These are phyloP conservation scores for Diphasiastrum complanatum DNA, from an alignment of 83 land plant genomes.

Conservation along the genomic window DNA sequence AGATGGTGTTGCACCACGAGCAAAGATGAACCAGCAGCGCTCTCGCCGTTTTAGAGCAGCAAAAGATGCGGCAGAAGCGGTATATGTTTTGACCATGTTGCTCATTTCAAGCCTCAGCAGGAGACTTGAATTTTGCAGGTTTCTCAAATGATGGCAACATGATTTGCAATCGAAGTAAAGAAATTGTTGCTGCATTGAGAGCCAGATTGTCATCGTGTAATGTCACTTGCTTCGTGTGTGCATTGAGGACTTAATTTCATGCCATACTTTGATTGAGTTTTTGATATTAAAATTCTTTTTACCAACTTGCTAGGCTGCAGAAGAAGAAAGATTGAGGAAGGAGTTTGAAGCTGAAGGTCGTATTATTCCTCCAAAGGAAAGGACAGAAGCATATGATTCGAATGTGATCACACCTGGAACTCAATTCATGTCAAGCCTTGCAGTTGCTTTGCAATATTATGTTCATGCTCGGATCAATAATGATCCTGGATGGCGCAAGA, in stretches of 20 bases:
- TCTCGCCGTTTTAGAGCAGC: constrained; percentile 92
- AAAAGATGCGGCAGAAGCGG: constrained; percentile 86
- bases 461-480: background rate
- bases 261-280: too few species aligned
- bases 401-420: constrained; percentile 16
- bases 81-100: too few species aligned
- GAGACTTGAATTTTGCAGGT: too few species aligned
- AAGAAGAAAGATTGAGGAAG: constrained; percentile 7
- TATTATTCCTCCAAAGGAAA: background rate
- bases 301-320: constrained; percentile 2
- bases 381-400: constrained; percentile 10
- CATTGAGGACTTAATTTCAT: too few species aligned
- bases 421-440: constrained; percentile 11
- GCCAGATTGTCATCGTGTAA: too few species aligned
- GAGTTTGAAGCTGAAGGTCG: constrained; percentile 13
- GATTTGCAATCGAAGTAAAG: too few species aligned
- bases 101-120: too few species aligned
- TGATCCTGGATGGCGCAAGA: constrained; percentile 8
- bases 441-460: constrained; percentile 16
- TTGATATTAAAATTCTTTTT: too few species aligned
- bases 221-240: too few species aligned
- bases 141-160: too few species aligned
- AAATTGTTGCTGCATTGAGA: too few species aligned
- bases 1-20: constrained; percentile 96
- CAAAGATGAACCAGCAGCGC: constrained; percentile 90